Evolutionary conservation across 495 filamentous ascomycete genomes (phyloP), one percentile per base, ranked within the genome.

Genomic region (Xylaria longipes): DNA sequence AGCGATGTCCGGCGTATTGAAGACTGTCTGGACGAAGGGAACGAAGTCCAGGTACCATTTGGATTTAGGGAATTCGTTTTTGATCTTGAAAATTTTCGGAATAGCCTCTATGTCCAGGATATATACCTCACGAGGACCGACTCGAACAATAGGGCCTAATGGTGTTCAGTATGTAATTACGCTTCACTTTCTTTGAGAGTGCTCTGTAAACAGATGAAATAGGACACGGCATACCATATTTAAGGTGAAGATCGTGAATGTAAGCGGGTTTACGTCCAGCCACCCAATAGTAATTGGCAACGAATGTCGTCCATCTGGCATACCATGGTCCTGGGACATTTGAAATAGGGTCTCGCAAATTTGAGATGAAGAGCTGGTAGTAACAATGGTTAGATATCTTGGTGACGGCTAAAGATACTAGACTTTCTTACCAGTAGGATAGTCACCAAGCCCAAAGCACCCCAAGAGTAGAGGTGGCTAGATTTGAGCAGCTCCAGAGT

Each of bases 41-140:
- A 71, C 37, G 11, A 84, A 65, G 5, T 65, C 37, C 25, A 31
- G 2, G 43, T 79, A 79, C 67, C 62, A 78, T 8, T 45, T 37
- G 1, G 72, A 22, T 69, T 79, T 79, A 31, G 60, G 54, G 31
- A 73, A 78, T 22, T 54, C 60, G 22, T 75, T 71, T 57, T 74
- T 79, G 29, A 68, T 41, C 22, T 31, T 65, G 63, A 73, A 76
- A 8, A 79, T 72, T 15, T 22, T 25, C 56, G 73, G 69, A 29
- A 65, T 56, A 29, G 72, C 75, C 14, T 62, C 17, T 5, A 69
- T 5, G 65, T 84, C 82, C 27, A 73, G 73, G 61, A 88, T 79
- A 60, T 83, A 80, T 14, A 87, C 80, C 66, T 87, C 84, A 69
- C 89, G 85, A 1, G 90, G 89, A 1, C 85, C 83, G 3, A 91